Evolutionary conservation across 78 protist species (phyloP).

Genomic region (Dictyostelium citrinum): DNA sequence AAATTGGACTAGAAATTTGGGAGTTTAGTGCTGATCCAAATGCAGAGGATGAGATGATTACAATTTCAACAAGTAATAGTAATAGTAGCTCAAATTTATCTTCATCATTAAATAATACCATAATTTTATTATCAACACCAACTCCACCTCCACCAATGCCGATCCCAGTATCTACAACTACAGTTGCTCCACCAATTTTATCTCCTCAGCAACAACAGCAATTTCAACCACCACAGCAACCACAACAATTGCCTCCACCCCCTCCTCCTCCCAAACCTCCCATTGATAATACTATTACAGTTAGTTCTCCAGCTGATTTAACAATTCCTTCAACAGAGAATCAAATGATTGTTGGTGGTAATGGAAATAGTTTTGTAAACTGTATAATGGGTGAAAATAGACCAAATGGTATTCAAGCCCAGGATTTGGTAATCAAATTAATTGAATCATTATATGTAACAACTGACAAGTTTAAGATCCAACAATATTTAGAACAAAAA

Average conservation of each 20-base stretch:
- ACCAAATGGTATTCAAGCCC: conserved; percentile 6
- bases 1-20: conserved; percentile 63
- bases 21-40: conserved; percentile 59
- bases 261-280: background rate
- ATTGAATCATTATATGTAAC: conserved; percentile 19
- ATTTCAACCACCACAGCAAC: background rate
- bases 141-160: background rate
- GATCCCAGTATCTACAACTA: background rate
- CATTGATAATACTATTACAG: background rate
- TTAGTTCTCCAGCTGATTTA: background rate
- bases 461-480: conserved; percentile 19
- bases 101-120: background rate
- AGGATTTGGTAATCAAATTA: conserved; percentile 30
- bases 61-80: background rate
- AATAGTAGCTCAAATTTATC: background rate
- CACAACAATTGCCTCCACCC: background rate
- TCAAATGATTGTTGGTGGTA: conserved; percentile 4
- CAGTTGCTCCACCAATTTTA: background rate
- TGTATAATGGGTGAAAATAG: background rate
- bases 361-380: background rate
- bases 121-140: background rate
- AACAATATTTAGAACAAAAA: conserved; percentile 40
- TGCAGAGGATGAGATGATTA: conserved; percentile 32
- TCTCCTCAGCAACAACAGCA: background rate
- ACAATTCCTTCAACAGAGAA: background rate